Conservation (phyloP, 2,329 filamentous ascomycete genomes). For the Penicillium sp. region DNA sequence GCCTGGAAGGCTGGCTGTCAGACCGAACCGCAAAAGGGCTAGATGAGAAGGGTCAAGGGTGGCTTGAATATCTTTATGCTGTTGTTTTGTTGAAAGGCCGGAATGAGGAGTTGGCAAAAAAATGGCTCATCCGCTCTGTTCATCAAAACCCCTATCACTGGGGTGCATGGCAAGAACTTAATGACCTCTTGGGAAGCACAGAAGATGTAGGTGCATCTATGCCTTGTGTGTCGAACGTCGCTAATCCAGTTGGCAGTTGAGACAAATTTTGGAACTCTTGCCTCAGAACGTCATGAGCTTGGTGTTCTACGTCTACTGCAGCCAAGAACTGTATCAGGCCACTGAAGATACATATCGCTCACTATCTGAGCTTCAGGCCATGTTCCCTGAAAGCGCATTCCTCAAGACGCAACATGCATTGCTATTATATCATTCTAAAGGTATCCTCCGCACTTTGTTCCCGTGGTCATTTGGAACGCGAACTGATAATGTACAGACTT, state of each 20-base stretch:
- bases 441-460: conserved; percentile 20
- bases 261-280: conserved; percentile 69
- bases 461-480: background rate
- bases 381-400: conserved; percentile 88
- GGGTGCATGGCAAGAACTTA: conserved; percentile 95
- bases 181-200: conserved; percentile 72
- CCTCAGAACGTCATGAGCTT: conserved; percentile 90
- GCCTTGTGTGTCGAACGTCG: background rate
- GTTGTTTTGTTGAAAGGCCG: conserved; percentile 88
- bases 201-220: conserved; percentile 68
- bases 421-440: conserved; percentile 84
- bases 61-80: conserved; percentile 82
- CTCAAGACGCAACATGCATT: conserved; percentile 87
- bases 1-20: conserved; percentile 79
- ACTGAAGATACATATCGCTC: conserved; percentile 72
- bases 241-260: conserved; percentile 57
- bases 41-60: conserved; percentile 73
- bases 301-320: conserved; percentile 90
- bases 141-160: conserved; percentile 93
- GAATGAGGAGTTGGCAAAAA: conserved; percentile 80
- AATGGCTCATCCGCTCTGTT: conserved; percentile 85
- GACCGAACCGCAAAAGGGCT: conserved; percentile 64
- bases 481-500: conserved; percentile 51
- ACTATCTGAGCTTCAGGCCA: conserved; percentile 73
- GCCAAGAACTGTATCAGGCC: conserved; percentile 87